A percentile compares a stretch with the other conserved stretches of the same genome.
These are phyloP conservation scores for Petunia secreta DNA, from an alignment of 257 asterid genomes.

Conservation along the genomic window DNA sequence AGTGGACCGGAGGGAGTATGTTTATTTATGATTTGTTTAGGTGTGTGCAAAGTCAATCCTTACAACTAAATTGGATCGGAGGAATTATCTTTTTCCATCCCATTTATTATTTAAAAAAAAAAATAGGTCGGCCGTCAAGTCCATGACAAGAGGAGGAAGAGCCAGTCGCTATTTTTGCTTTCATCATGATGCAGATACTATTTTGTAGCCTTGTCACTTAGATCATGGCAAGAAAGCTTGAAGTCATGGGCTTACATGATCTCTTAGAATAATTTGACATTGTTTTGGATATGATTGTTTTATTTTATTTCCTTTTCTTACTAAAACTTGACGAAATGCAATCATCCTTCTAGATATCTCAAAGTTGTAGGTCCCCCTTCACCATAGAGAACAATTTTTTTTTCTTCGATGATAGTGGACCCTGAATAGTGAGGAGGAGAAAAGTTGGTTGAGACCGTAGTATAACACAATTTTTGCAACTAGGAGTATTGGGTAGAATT, in stretches of 20 bases:
- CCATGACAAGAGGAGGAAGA: no score
- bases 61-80: no score
- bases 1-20: no score
- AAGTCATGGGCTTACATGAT: slow-evolving; percentile 33
- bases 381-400: neutral
- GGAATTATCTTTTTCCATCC: no score
- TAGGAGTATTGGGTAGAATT: no score
- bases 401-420: neutral
- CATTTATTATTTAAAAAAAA: no score
- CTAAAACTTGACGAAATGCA: neutral
- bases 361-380: neutral
- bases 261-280: slow-evolving; percentile 12
- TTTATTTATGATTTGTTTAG: no score
- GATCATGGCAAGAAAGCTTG: slow-evolving; percentile 17
- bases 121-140: no score
- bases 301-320: neutral
- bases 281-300: slow-evolving; percentile 35
- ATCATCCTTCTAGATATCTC: neutral
- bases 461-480: no score
- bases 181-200: slow-evolving; percentile 19
- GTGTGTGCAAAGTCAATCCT: no score
- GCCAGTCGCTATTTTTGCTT: neutral
- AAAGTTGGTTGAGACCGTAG: no score
- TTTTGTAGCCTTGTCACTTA: slow-evolving; percentile 28
- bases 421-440: neutral